Evolutionary conservation across 2,329 filamentous ascomycete species (phyloP).

Genomic region (Calonectria pseudoturangicola): DNA sequence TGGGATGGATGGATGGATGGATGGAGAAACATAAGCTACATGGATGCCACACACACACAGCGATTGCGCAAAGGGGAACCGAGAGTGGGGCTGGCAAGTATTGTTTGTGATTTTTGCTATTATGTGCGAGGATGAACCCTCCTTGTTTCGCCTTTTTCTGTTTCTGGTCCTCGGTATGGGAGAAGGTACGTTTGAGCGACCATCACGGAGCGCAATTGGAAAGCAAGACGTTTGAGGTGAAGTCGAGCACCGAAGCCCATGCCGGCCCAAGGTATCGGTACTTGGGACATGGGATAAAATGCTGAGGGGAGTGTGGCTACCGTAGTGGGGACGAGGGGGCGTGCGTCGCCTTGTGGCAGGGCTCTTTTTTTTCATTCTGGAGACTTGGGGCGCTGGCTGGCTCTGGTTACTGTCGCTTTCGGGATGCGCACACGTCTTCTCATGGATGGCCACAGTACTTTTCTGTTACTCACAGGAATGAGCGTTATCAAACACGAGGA

Average conservation of each 20-base stretch:
- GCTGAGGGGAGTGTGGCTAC: conserved; percentile 17
- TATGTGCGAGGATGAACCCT: conserved; percentile 21
- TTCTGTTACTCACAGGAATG: conserved; percentile 19
- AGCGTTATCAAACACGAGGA: conserved; percentile 21
- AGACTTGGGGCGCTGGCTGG: conserved; percentile 6
- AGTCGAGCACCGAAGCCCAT: conserved; percentile 42
- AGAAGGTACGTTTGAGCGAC: neutral
- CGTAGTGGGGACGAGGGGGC: conserved; percentile 8
- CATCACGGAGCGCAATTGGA: conserved; percentile 15
- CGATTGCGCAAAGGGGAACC: conserved; percentile 28
- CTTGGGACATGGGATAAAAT: conserved; percentile 38
- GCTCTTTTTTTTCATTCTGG: conserved; percentile 2
- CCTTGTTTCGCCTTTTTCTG: conserved; percentile 16
- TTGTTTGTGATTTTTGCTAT: conserved; percentile 30
- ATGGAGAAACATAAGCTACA: conserved; percentile 31
- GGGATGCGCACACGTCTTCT: neutral
- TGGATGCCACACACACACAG: conserved; percentile 27
- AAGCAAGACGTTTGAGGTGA: conserved; percentile 30
- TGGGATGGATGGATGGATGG: conserved; percentile 36
- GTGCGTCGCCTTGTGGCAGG: conserved; percentile 33
- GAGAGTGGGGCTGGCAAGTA: conserved; percentile 20
- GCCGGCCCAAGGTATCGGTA: conserved; percentile 49
- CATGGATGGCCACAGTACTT: conserved; percentile 5
- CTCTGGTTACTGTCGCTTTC: conserved; percentile 14
- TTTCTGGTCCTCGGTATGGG: conserved; percentile 18